Evolutionary conservation across 208 protist genomes (phyloP), one percentile per base, ranked within the genome.

Genomic region (Acanthamoeba quina): DNA sequence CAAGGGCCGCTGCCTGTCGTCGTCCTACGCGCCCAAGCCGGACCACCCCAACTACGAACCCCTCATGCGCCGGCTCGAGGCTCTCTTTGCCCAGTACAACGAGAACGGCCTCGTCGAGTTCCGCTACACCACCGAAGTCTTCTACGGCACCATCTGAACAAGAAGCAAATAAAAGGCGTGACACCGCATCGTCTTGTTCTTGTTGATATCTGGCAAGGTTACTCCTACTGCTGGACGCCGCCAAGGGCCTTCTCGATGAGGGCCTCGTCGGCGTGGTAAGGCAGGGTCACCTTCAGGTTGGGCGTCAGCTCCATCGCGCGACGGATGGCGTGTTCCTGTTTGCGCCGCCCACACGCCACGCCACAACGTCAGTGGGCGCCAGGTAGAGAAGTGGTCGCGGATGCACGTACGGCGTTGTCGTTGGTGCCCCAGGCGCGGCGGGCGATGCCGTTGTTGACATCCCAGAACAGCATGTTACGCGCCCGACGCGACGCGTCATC

Each of bases 361-460:
- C 37, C 37, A 41, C 37, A 41, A 41, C 37, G 37, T 41, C 3
- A 41, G 37, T 41, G 54, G 6, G 7, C 31, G 1, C 47, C 7
- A 34, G 15, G 13, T 11, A 47, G 10, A 26, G 11, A 29, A 5
- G 29, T 21, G 26, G 26, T 76, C 26, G 24, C 19, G 13, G 47
- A 10, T 7, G 47, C 6, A 26, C 58, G 85, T 82, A 97, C 80
- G 9, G 98, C 98, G 83, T 98, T 98, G 62, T 96, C 95, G 93
- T 98, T 98, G 31, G 97, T 94, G 9, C 96, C 92, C 98, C 98
- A 99, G 37, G 96, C 95, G 41, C 98, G 95, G 37, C 98, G 94
- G 9, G 97, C 49, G 24, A 97, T 94, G 62, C 98, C 98, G 94
- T 99, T 99, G 54, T 97, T 94, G 19, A 99, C 98, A 82, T 99